phyloP scores from a whole-genome alignment of 129 eudicot species.

The Apium graveolens region DNA sequence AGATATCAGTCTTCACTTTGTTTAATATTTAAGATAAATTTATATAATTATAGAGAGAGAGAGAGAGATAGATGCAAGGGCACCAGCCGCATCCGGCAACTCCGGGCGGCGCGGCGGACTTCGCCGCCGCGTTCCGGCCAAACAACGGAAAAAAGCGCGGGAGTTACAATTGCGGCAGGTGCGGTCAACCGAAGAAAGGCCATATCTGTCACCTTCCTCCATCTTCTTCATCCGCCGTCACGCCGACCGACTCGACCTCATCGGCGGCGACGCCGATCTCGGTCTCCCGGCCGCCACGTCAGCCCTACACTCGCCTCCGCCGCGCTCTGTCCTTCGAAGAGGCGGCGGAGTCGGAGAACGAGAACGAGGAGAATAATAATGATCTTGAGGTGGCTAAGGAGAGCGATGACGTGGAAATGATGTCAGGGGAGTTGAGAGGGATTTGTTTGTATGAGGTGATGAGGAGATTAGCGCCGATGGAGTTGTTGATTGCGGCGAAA shows the following conservation, averaged over 20 bases:
- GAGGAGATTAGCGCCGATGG: slow-evolving; percentile 66
- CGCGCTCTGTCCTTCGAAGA: slow-evolving; percentile 78
- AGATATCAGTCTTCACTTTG: background rate
- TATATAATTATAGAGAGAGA: background rate
- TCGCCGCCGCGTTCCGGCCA: slow-evolving; percentile 33
- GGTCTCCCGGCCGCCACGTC: slow-evolving; percentile 22
- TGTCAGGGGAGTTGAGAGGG: slow-evolving; percentile 37
- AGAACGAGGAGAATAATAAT: slow-evolving; percentile 13
- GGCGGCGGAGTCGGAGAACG: slow-evolving; percentile 19
- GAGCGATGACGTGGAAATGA: slow-evolving; percentile 10
- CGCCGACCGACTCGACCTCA: slow-evolving; percentile 21
- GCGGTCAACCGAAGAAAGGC: slow-evolving; percentile 83
- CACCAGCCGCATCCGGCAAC: slow-evolving; percentile 62
- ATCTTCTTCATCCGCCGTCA: slow-evolving; percentile 21
- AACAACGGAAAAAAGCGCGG: slow-evolving; percentile 75
- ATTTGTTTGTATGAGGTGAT: slow-evolving; percentile 72
- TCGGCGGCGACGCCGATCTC: slow-evolving; percentile 23
- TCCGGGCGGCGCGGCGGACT: slow-evolving; percentile 32
- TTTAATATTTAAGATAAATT: background rate
- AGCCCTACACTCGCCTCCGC: slow-evolving; percentile 32
- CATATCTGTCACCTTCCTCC: slow-evolving; percentile 48
- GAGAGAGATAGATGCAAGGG: slow-evolving; percentile 37
- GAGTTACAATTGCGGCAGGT: slow-evolving; percentile 86
- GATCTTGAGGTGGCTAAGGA: slow-evolving; percentile 6
- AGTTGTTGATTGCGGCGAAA: slow-evolving; percentile 66